phyloP scores from a whole-genome alignment of 805 yeast species.

The Teunomyces cretensis region DNA sequence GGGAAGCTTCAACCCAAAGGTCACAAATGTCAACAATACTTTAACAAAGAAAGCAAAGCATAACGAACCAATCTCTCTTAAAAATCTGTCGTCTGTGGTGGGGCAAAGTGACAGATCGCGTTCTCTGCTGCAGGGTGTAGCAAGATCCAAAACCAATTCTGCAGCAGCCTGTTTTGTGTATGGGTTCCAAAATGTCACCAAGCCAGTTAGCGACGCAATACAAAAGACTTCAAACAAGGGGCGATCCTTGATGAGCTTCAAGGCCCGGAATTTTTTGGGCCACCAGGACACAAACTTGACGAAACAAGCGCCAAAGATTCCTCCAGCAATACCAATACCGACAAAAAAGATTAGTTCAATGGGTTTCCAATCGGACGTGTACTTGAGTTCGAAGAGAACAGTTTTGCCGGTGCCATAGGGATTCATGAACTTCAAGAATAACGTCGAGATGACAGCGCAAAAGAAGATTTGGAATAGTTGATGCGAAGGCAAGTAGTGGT shows the following conservation, averaged over 20 bases:
- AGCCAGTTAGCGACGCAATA: conserved; percentile 46
- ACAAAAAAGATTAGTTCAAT: conserved; percentile 47
- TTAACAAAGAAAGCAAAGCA: conserved; percentile 45
- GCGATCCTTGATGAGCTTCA: conserved; percentile 28
- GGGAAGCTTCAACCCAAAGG: conserved; percentile 60
- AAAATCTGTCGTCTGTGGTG: conserved; percentile 20
- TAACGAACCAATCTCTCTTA: conserved; percentile 32
- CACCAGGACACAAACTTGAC: conserved; percentile 49
- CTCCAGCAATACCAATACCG: conserved; percentile 52
- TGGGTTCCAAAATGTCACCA: conserved; percentile 47
- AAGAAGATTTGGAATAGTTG: conserved; percentile 55
- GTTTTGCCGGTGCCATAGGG: conserved; percentile 63
- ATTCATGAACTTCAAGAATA: conserved; percentile 51
- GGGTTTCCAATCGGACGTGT: conserved; percentile 52
- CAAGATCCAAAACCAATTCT: conserved; percentile 49
- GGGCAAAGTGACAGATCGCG: conserved; percentile 32
- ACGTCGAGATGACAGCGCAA: conserved; percentile 54
- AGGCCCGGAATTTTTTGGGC: conserved; percentile 38
- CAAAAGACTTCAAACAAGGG: conserved; percentile 48
- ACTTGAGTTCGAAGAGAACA: conserved; percentile 52
- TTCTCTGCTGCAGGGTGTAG: conserved; percentile 46
- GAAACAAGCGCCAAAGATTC: conserved; percentile 51
- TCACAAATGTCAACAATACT: conserved; percentile 46
- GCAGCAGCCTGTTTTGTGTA: conserved; percentile 49
- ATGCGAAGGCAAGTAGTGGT: conserved; percentile 53